Base-by-base conservation (phyloP, 1,139 yeast genomes). In the Yamadazyma epiphylla region DNA sequence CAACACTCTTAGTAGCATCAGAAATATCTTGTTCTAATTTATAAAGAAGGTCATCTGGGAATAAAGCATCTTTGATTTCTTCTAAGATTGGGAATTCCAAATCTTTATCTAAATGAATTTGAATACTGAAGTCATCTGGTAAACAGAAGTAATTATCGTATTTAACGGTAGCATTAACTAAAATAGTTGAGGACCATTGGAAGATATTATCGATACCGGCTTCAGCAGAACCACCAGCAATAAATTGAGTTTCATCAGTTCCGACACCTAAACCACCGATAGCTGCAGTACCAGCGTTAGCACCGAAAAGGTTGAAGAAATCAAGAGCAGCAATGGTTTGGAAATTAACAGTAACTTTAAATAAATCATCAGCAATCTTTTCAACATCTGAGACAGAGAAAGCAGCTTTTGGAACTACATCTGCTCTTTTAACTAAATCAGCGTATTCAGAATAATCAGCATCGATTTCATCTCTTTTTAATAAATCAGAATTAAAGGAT, bases 341-440 rank as follows among this genome's bases (percentile, higher is more conserved):
- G 33, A 48, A 50, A 32, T 51, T 47, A 36, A 55, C 34, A 15
- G 58, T 52, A 23, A 55, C 60, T 46, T 56, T 49, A 43, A 45
- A 56, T 25, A 55, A 43, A 33, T 47, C 52, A 29, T 42, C 57
- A 28, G 43, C 44, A 13, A 55, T 41, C 37, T 36, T 49, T 29
- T 47, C 47, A 28, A 55, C 57, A 28, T 53, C 52, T 22, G 51
- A 42, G 24, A 57, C 56, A 17, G 48, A 41, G 34, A 57, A 51
- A 16, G 49, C 47, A 26, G 62, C 60, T 40, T 51, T 51, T 30
- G 61, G 61, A 38, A 51, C 48, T 9, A 29, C n/a, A 7, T 29
- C 27, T 30, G 38, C 47, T 36, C 46, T 43, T 26, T 38, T 42
- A 11, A 20, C 28, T 19, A 35, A 15, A 13, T 30, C 26, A n/a